Evolutionary conservation across 495 filamentous ascomycete genomes (phyloP).

Genomic region (Xanthoparmelia taractica): DNA sequence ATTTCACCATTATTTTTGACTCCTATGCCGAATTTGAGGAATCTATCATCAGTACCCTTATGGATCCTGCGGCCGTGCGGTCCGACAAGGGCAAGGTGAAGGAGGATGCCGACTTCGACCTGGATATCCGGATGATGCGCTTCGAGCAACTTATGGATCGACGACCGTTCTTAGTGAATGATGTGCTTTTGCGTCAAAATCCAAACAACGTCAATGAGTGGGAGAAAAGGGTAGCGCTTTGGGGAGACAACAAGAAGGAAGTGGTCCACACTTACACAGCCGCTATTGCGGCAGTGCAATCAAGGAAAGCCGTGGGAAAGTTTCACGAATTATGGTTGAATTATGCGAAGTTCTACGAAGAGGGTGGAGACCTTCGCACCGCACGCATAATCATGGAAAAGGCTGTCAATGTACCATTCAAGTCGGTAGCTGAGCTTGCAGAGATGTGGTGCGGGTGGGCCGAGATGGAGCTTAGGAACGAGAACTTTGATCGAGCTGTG

Average conservation of each 20-base stretch:
- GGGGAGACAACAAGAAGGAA: slow-evolving; percentile 88
- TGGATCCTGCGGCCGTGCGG: slow-evolving; percentile 77
- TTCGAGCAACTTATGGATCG: slow-evolving; percentile 99
- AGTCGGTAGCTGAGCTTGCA: slow-evolving; percentile 86
- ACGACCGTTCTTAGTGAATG: slow-evolving; percentile 92
- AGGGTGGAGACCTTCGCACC: slow-evolving; percentile 73
- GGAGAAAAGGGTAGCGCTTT: slow-evolving; percentile 90
- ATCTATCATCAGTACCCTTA: slow-evolving; percentile 81
- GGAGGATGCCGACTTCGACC: slow-evolving; percentile 85
- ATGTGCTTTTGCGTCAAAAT: slow-evolving; percentile 91
- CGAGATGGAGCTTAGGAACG: slow-evolving; percentile 90
- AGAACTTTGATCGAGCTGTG: slow-evolving; percentile 92
- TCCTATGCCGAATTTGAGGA: slow-evolving; percentile 96
- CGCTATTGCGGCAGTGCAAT: slow-evolving; percentile 85
- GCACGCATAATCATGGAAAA: slow-evolving; percentile 94
- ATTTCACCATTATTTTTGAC: slow-evolving; percentile 95
- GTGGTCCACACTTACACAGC: slow-evolving; percentile 92
- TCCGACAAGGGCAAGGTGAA: slow-evolving; percentile 75
- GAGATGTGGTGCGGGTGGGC: slow-evolving; percentile 99
- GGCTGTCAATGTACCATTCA: slow-evolving; percentile 94
- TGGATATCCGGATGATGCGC: slow-evolving; percentile 95
- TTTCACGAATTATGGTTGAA: slow-evolving; percentile 96
- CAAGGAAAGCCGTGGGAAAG: slow-evolving; percentile 88
- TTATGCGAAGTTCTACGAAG: slow-evolving; percentile 97
- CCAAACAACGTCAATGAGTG: slow-evolving; percentile 95